Evolutionary conservation across 1,284 basidiomycete genomes (phyloP).

Genomic region (Melampsora abietis-canadensis): DNA sequence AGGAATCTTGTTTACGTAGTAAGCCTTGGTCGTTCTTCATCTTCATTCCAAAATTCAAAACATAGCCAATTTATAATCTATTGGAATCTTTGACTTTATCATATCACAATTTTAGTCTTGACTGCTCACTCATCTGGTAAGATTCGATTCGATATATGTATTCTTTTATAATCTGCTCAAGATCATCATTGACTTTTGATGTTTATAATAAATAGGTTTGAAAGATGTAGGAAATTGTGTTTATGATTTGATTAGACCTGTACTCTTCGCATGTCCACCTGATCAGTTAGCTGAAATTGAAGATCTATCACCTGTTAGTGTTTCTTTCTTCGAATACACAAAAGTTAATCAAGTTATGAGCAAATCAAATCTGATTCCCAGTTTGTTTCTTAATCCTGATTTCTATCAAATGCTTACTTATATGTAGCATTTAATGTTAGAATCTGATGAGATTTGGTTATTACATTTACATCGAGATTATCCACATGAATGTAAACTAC

Average conservation of each 20-base stretch:
- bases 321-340: not conserved
- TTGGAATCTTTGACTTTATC: not conserved
- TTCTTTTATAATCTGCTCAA: too few species aligned
- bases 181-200: not conserved
- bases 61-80: not conserved
- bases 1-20: slow-evolving; percentile 38
- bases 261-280: slow-evolving; percentile 33
- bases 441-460: slow-evolving; percentile 36
- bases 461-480: slow-evolving; percentile 23
- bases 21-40: slow-evolving; percentile 4
- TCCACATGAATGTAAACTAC: slow-evolving; percentile 2
- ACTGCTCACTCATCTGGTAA: slow-evolving; percentile 31
- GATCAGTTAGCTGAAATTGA: slow-evolving; percentile 40
- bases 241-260: slow-evolving; percentile 26
- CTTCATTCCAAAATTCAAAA: not conserved
- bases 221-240: slow-evolving; percentile 25
- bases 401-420: not conserved
- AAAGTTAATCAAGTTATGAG: too few species aligned
- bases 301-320: slow-evolving; percentile 31
- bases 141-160: not conserved
- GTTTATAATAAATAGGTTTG: slow-evolving; percentile 11
- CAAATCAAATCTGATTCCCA: not conserved
- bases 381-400: not conserved
- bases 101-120: not conserved
- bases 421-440: slow-evolving; percentile 33